A percentile compares a stretch with the other conserved stretches of the same genome.
Evolutionary conservation across 495 filamentous ascomycete genomes (phyloP).

Genomic region (Pseudotulostoma volvatum): DNA sequence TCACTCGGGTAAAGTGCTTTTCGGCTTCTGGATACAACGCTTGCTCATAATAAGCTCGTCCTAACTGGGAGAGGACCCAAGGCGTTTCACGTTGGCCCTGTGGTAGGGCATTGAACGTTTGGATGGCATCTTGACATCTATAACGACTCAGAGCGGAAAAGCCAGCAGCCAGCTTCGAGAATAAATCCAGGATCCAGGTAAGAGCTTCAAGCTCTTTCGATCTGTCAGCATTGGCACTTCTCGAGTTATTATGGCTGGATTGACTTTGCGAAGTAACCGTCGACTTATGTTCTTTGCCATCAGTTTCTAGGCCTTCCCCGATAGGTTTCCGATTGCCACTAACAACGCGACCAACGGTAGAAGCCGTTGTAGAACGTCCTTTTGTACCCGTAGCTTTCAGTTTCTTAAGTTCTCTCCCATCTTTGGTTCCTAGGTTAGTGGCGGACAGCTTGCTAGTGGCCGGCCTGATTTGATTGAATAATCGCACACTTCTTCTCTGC

Average conservation of each 20-base stretch:
- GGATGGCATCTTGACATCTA: conserved; percentile 57
- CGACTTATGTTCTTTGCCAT: conserved; percentile 38
- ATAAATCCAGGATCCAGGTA: conserved; percentile 61
- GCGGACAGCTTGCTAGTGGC: conserved; percentile 38
- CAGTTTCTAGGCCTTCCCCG: conserved; percentile 50
- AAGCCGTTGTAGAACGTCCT: conserved; percentile 34
- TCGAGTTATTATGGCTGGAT: conserved; percentile 17
- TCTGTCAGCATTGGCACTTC: conserved; percentile 16
- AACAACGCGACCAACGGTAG: conserved; percentile 65
- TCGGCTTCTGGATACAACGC: conserved; percentile 72
- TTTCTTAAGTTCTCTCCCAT: conserved; percentile 62
- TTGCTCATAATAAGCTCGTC: conserved; percentile 77
- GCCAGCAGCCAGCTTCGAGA: conserved; percentile 65
- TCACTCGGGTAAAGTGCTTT: conserved; percentile 62
- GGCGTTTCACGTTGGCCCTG: conserved; percentile 73
- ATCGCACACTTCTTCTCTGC: conserved; percentile 60
- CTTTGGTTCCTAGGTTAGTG: conserved; percentile 35
- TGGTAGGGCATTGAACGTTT: conserved; percentile 50
- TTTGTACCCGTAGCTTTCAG: conserved; percentile 48
- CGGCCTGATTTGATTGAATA: conserved; percentile 56
- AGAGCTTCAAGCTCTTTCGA: conserved; percentile 61
- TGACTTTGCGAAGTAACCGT: conserved; percentile 9
- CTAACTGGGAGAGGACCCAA: conserved; percentile 86
- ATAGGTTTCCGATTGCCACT: conserved; percentile 58
- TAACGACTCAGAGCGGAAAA: conserved; percentile 65